Conservation (phyloP, 805 yeast genomes). For the Candida oleophila region DNA sequence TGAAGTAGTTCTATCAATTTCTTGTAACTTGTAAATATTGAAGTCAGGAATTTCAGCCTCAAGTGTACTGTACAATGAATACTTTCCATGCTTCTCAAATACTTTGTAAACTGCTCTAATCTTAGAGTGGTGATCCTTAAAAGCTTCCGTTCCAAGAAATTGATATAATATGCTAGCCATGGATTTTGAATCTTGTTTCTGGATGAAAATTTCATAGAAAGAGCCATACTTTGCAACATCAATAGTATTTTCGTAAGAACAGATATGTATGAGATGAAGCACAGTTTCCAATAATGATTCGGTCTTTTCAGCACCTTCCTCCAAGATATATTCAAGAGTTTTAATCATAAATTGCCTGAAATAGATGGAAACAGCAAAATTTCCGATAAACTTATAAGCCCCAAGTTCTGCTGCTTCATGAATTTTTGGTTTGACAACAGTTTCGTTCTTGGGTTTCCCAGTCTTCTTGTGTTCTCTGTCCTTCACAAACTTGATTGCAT, state of each 20-base stretch:
- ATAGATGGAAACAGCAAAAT: slow-evolving; percentile 51
- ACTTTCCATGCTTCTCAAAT: slow-evolving; percentile 21
- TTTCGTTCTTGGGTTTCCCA: slow-evolving; percentile 41
- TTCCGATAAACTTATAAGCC: slow-evolving; percentile 44
- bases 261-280: slow-evolving; percentile 69
- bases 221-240: slow-evolving; percentile 28
- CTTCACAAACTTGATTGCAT: slow-evolving; percentile 67
- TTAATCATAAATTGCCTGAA: slow-evolving; percentile 54
- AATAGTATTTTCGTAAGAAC: slow-evolving; percentile 31
- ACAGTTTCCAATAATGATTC: slow-evolving; percentile 61
- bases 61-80: slow-evolving; percentile 18
- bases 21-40: slow-evolving; percentile 20
- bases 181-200: slow-evolving; percentile 15
- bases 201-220: slow-evolving; percentile 25
- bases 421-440: slow-evolving; percentile 54
- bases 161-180: slow-evolving; percentile 37
- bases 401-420: slow-evolving; percentile 18
- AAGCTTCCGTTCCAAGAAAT: slow-evolving; percentile 41
- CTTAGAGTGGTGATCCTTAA: slow-evolving; percentile 47
- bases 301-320: slow-evolving; percentile 35
- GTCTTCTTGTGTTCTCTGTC: slow-evolving; percentile 43
- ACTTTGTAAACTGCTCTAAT: slow-evolving; percentile 53
- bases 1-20: slow-evolving; percentile 8
- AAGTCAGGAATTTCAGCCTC: slow-evolving; percentile 21
- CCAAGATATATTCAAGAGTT: slow-evolving; percentile 41